Evolutionary conservation across 1,139 yeast genomes (phyloP), one percentile per base, ranked within the genome.

Genomic region (Yamadazyma sp.): DNA sequence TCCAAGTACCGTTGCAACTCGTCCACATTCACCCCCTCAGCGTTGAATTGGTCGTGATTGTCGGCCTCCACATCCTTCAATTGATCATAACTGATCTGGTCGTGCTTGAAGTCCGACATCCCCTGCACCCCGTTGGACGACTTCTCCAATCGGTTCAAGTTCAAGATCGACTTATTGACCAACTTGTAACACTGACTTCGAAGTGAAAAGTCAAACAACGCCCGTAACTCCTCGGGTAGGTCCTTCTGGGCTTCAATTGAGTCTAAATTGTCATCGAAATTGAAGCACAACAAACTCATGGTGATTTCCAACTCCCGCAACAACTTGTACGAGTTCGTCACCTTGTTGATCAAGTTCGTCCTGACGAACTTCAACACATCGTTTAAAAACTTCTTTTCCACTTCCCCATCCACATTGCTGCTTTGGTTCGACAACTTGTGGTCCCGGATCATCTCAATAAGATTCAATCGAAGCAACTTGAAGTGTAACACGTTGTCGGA

Each of bases 251-350:
- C 68, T 26, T 61, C 64, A 3, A 64, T 54, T 17, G 63, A 55
- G 20, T 56, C 57, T 5, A 58, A 42, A 3, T 48, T 41, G n/a
- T 73, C 64, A 43, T 70, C 75, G 48, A 71, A 70, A 37, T 59
- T 65, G 48, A 80, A 79, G 49, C 86, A 81, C 24, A 84, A 62
- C 38, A 81, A 64, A 39, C 88, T 81, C 87, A 84, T 83, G 8
- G 87, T 79, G 26, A 81, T 63, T 53, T 84, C 91, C 45, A 84
- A 62, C 48, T 83, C 87, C 44, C 77, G 75, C 59, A 83, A 54
- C 63, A 81, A 46, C 55, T 64, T 58, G 55, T 62, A 56, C 58
- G 83, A 60, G 62, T 66, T 67, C 33, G 77, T 58, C 17, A 86
- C 82, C 58, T 81, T 73, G 44, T 71, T 70, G 3, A 85, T 74